phyloP scores from a whole-genome alignment of 306 rosid species.

The Carpinus fangiana region DNA sequence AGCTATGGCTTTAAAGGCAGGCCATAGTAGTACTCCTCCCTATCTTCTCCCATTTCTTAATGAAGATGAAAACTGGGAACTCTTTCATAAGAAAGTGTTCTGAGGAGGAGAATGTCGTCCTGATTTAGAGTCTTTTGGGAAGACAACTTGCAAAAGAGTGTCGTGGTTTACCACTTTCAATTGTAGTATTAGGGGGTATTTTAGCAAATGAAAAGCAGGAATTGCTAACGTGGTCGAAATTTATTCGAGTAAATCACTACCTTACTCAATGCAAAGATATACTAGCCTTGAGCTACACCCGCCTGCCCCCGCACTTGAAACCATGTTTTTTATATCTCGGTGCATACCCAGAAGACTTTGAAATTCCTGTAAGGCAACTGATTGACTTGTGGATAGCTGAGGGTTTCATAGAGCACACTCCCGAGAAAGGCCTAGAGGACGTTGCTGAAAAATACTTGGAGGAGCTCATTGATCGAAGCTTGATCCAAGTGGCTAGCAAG shows the following conservation, averaged over 20 bases:
- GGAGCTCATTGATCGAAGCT: too few species aligned
- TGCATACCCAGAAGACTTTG: too few species aligned
- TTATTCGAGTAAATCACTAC: constrained; percentile 14
- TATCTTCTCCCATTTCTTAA: not conserved
- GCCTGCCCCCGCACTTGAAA: not conserved
- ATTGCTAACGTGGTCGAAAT: constrained; percentile 5
- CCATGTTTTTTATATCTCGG: too few species aligned
- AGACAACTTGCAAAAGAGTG: not conserved
- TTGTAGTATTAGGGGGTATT: not conserved
- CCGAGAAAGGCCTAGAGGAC: fast-evolving
- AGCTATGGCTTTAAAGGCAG: constrained; percentile 14
- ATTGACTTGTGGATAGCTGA: too few species aligned
- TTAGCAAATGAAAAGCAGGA: not conserved
- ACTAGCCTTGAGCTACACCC: not conserved
- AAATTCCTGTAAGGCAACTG: too few species aligned
- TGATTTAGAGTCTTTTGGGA: fast-evolving
- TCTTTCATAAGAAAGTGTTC: constrained; percentile 11
- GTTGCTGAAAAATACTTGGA: too few species aligned
- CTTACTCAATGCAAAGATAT: not conserved
- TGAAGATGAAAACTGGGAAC: constrained; percentile 29
- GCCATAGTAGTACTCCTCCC: constrained; percentile 21
- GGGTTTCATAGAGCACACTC: too few species aligned
- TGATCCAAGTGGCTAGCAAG: too few species aligned
- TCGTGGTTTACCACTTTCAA: not conserved
- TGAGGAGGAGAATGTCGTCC: not conserved